phyloP scores from a whole-genome alignment of 2,329 filamentous ascomycete species.

The Chalara sp. region DNA sequence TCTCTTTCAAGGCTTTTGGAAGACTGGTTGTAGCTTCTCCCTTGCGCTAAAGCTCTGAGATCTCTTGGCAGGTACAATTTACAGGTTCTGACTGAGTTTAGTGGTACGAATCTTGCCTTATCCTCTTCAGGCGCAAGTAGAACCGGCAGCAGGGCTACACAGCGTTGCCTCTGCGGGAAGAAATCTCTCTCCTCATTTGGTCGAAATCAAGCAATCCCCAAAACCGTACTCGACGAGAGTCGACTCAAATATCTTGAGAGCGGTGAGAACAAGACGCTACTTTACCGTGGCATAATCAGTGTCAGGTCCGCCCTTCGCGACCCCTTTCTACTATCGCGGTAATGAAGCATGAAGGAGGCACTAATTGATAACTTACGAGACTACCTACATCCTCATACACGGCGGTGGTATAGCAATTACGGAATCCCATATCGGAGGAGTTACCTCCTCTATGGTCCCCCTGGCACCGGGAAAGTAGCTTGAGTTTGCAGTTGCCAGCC shows the following conservation, averaged over 20 bases:
- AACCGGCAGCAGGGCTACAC: too few relatives aligned
- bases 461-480: conserved; percentile 69
- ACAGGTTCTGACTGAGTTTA: too few relatives aligned
- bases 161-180: conserved; percentile 37
- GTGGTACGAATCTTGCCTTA: too few relatives aligned
- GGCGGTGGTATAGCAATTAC: conserved; percentile 75
- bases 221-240: conserved; percentile 55
- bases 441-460: conserved; percentile 75
- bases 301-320: conserved; percentile 50
- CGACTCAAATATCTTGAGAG: conserved; percentile 46
- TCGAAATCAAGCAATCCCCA: conserved; percentile 51
- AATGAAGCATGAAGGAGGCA: conserved; percentile 51
- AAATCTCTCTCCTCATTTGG: conserved; percentile 56
- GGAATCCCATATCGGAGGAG: conserved; percentile 83
- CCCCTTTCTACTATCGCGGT: conserved; percentile 62
- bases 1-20: conserved; percentile 33
- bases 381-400: conserved; percentile 55
- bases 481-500: conserved; percentile 64
- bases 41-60: too few relatives aligned
- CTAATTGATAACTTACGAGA: conserved; percentile 55
- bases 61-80: too few relatives aligned
- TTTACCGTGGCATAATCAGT: conserved; percentile 53
- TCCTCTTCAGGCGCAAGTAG: too few relatives aligned
- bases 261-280: conserved; percentile 56
- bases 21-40: conserved; percentile 33